These are phyloP conservation scores for Sporothrix brunneoviolacea DNA, from an alignment of 2,329 filamentous ascomycete genomes.

Conservation along the genomic window DNA sequence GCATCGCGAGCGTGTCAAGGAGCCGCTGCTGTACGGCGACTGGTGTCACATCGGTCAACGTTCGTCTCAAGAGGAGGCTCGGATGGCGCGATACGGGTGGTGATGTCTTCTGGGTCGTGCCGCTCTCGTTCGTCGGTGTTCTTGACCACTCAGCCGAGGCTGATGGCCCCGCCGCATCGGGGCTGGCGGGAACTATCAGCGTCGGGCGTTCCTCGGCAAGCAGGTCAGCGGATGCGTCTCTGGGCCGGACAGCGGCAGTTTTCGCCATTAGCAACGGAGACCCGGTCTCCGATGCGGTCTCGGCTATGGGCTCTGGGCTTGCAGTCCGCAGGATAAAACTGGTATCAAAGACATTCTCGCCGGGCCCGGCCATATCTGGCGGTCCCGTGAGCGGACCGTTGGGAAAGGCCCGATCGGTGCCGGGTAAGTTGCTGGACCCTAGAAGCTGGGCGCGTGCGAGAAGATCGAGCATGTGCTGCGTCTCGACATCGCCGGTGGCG, in stretches of 20 bases:
- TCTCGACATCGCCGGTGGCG: conserved; percentile 73
- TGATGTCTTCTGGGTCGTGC: conserved; percentile 43
- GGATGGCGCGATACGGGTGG: conserved; percentile 55
- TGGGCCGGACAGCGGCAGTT: background rate
- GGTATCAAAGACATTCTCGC: conserved; percentile 77
- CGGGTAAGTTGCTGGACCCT: conserved; percentile 56
- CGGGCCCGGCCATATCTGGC: conserved; percentile 60
- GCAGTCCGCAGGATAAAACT: conserved; percentile 58
- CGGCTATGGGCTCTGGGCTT: conserved; percentile 40
- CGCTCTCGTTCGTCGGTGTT: conserved; percentile 50
- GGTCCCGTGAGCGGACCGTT: conserved; percentile 74
- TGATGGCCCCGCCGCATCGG: conserved; percentile 16
- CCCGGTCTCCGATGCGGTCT: conserved; percentile 20
- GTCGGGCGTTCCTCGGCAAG: background rate
- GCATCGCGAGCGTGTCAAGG: conserved; percentile 76
- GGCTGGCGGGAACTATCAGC: background rate
- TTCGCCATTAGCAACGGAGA: conserved; percentile 10
- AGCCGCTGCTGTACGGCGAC: conserved; percentile 74
- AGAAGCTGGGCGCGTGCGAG: conserved; percentile 75
- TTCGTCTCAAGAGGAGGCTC: conserved; percentile 63
- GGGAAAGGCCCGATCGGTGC: conserved; percentile 24
- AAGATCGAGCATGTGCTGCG: conserved; percentile 86
- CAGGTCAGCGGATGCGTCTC: conserved; percentile 1
- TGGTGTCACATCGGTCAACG: conserved; percentile 75
- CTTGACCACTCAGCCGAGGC: conserved; percentile 46